Base-by-base conservation (phyloP, 441 rosid genomes). In the Pelargonium exstipulatum region DNA sequence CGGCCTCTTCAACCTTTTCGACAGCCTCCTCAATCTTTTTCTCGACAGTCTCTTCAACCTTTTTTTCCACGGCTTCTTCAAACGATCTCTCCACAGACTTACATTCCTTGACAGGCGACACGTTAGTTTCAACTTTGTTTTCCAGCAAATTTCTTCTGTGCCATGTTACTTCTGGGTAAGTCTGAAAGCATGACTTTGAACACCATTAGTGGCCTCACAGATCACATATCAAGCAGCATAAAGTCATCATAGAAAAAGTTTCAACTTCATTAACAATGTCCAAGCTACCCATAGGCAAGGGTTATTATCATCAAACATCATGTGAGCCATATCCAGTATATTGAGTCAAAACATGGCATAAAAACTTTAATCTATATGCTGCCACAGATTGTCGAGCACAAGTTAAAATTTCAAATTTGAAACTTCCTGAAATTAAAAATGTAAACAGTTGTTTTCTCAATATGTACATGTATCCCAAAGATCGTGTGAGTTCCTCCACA, bases 401-500 rank as follows among this genome's bases (percentile, higher is more conserved):
- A 29, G 35, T 29, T 29, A 29, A 29, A 29, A 29, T 0, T 29
- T 29, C 35, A 29, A 29, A 29, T 29, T 29, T 29, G 35, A 29
- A 29, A 29, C 35, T 29, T 29, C 35, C 35, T 29, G 35, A 3
- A 2, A 29, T 29, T 29, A 29, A 29, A 29, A 29, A 29, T 29
- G 4, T 29, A 29, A 29, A 29, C 3, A 3, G 35, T 29, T 29
- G 35, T 29, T 29, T 29, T 29, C 35, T 29, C 35, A 29, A 29
- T 29, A 29, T 29, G 35, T 29, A 29, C 35, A 29, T 29, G 35
- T 29, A 29, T 29, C 35, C 35, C 35, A 29, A 29, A 29, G 35
- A 29, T 29, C 95, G 91, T 35, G 97, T 90, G 74, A 95, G 96
- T 70, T 95, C 99, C 84, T 95, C 99, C 10, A 91, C 96, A 53